Evolutionary conservation across 106 monocot species (phyloP).

Genomic region (Dioscorea alata): DNA sequence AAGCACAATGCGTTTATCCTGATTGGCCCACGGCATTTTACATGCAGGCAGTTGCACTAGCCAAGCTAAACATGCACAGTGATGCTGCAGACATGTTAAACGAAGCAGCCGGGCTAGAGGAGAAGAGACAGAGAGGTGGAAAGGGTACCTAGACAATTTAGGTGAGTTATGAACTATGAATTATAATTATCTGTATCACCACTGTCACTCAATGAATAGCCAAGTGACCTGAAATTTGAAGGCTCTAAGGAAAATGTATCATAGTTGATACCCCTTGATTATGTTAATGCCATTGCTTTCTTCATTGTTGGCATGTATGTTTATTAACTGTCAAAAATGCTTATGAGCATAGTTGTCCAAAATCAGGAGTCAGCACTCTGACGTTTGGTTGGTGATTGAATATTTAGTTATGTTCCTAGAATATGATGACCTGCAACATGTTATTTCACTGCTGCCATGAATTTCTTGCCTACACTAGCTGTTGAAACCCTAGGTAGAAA

Average conservation of each 20-base stretch:
- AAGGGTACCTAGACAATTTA: constrained; percentile 8
- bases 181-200: not conserved
- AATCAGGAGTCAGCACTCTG: too few species aligned
- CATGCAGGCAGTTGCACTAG: constrained; percentile 63
- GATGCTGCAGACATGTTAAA: constrained; percentile 63
- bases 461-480: too few species aligned
- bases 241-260: not conserved
- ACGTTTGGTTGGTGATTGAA: too few species aligned
- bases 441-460: too few species aligned
- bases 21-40: constrained; percentile 77
- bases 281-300: not conserved
- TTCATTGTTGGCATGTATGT: not conserved
- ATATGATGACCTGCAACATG: too few species aligned
- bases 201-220: not conserved
- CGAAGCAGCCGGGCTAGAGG: constrained; percentile 50
- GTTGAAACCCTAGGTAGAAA: too few species aligned
- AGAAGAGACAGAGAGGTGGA: constrained; percentile 39
- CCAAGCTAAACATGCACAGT: constrained; percentile 59
- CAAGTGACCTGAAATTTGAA: not conserved
- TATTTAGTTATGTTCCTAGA: too few species aligned
- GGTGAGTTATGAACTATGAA: not conserved
- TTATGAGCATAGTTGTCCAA: not conserved
- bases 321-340: not conserved
- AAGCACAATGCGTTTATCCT: constrained; percentile 53
- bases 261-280: not conserved